Conservation (phyloP, 306 rosid genomes). For the Rosa chinensis region DNA sequence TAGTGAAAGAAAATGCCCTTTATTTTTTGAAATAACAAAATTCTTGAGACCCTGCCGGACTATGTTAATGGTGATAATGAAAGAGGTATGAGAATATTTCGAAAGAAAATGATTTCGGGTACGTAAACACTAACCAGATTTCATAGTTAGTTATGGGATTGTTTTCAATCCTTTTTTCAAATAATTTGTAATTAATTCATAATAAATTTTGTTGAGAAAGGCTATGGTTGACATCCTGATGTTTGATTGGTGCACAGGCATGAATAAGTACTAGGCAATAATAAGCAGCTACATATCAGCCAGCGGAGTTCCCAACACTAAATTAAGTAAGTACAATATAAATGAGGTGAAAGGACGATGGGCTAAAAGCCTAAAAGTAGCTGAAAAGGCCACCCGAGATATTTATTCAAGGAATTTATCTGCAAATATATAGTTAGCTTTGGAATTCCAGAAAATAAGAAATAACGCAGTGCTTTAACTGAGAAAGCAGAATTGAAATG, state of each 20-base stretch:
- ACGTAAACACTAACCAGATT: no score
- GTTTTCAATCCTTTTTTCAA: neutral
- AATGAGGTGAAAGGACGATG: neutral
- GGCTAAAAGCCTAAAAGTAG: neutral
- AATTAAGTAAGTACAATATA: neutral
- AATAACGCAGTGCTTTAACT: neutral
- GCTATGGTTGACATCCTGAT: neutral
- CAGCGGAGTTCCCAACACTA: neutral
- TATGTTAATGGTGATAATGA: no score
- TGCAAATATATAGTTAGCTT: neutral
- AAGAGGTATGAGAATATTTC: no score
- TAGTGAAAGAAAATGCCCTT: no score
- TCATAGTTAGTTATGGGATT: neutral
- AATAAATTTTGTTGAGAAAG: neutral
- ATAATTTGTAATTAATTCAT: neutral
- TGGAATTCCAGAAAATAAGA: neutral
- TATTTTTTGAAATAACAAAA: no score
- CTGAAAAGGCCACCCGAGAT: neutral
- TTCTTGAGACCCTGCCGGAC: no score
- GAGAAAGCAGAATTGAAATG: neutral
- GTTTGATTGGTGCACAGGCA: neutral
- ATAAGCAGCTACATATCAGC: neutral
- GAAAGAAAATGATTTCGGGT: no score
- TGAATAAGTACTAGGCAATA: no score
- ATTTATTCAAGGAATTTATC: neutral